Evolutionary conservation across 169 alveolate genomes (phyloP).

Genomic region (Eimeria falciformis): DNA sequence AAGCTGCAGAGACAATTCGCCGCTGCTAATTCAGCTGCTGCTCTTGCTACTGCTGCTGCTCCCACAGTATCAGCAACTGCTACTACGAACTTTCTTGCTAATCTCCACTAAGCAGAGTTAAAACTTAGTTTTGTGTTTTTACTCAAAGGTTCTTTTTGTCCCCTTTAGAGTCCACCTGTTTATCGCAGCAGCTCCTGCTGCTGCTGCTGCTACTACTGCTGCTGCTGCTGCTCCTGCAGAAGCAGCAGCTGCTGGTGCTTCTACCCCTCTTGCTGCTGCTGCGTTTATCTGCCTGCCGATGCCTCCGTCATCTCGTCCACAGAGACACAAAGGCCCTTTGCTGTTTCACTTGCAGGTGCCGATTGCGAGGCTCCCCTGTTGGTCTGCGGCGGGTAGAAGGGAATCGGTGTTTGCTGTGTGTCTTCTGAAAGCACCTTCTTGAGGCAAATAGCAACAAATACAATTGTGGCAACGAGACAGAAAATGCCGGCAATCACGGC

Average conservation of each 20-base stretch:
- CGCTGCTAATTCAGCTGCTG: background rate
- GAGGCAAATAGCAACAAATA: background rate
- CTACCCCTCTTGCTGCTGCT: background rate
- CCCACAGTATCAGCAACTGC: background rate
- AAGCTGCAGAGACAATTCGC: background rate
- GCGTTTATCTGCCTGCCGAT: background rate
- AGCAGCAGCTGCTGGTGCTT: background rate
- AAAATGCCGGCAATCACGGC: conserved; percentile 21
- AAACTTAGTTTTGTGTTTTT: too few relatives aligned
- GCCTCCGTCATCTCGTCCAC: conserved; percentile 14
- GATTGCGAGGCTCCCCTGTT: background rate
- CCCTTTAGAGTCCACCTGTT: too few relatives aligned
- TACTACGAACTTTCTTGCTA: too few relatives aligned
- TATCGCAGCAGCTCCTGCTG: too few relatives aligned
- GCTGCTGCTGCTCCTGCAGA: conserved; percentile 42
- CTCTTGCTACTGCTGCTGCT: conserved; percentile 7
- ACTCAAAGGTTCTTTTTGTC: too few relatives aligned
- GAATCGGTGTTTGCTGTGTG: background rate
- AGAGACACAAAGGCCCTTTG: background rate
- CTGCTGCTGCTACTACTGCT: background rate
- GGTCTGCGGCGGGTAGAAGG: background rate
- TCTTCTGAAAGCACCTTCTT: background rate
- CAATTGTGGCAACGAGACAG: conserved; percentile 13
- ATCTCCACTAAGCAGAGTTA: too few relatives aligned
- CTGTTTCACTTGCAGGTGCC: background rate